Evolutionary conservation across 2,329 filamentous ascomycete genomes (phyloP).

Genomic region (Elsinoe arachidis): DNA sequence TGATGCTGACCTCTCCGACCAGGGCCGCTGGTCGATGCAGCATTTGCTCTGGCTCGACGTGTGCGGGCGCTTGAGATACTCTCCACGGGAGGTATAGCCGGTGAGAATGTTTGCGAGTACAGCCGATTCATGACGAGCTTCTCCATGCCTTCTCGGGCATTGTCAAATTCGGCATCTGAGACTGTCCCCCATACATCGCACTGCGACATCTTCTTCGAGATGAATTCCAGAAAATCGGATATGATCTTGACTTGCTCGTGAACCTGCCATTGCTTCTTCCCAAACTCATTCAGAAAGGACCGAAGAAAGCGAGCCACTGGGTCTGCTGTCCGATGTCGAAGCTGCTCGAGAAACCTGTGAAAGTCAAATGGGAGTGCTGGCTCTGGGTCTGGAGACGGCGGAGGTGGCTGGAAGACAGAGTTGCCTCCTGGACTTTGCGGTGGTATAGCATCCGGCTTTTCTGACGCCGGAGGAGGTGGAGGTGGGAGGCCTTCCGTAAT

Average conservation of each 20-base stretch:
- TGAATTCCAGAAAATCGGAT: conserved; percentile 89
- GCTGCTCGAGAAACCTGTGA: conserved; percentile 89
- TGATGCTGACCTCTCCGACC: conserved; percentile 93
- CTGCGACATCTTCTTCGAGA: conserved; percentile 94
- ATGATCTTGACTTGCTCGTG: conserved; percentile 99
- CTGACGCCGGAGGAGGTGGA: conserved; percentile 9
- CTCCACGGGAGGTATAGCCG: conserved; percentile 75
- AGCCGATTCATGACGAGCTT: conserved; percentile 98
- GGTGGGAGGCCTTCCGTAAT: conserved; percentile 17
- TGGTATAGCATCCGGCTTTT: conserved; percentile 3
- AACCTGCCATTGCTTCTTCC: conserved; percentile 98
- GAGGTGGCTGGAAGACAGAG: conserved; percentile 50
- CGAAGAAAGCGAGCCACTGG: conserved; percentile 92
- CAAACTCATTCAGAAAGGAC: conserved; percentile 90
- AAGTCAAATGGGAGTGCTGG: conserved; percentile 90
- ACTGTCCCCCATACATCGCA: conserved; percentile 96
- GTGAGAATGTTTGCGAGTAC: conserved; percentile 93
- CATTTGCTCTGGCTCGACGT: conserved; percentile 48
- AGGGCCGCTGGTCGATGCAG: conserved; percentile 50
- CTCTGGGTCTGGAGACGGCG: conserved; percentile 53
- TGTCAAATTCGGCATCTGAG: conserved; percentile 95
- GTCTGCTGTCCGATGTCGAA: conserved; percentile 94
- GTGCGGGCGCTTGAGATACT: conserved; percentile 58
- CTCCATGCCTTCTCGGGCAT: conserved; percentile 97
- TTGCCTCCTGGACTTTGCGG: conserved; percentile 11